Evolutionary conservation across 2,329 filamentous ascomycete genomes (phyloP), one percentile per base, ranked within the genome.

Genomic region (Calonectria multiphialidica): DNA sequence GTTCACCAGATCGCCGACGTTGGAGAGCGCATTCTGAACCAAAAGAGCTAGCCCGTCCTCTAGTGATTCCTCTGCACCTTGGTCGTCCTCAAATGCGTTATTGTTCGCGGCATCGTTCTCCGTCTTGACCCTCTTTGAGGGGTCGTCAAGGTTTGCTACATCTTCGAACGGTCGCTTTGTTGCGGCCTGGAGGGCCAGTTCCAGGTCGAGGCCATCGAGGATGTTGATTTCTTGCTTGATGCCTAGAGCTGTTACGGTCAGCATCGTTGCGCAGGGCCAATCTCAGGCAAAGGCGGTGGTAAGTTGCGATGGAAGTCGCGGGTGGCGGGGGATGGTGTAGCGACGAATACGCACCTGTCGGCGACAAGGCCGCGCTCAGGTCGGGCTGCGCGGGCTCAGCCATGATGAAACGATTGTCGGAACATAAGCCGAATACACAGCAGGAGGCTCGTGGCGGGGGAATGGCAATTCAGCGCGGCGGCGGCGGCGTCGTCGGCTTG

Each of bases 1-100:
- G 42, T 76, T 79, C 30, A 84, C 82, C 53, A 85, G 77, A 61
- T 85, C 82, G 72, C 78, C 81, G 5, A 85, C 83, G 71, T 84
- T 84, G 66, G 82, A 83, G 28, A 86, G 78, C 61, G 84, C 84
- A 79, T 84, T 85, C 72, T 84, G 82, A 9, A 86, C 83, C 10
- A 86, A 79, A 21, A 84, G 79, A 33, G 81, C 83, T 50, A 85
- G 78, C 1, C 80, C 82, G 66, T 83, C 81, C 62, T 84, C 83
- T 12, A 84, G 75, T 25, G 80, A 81, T 35, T 79, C 78, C 66
- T 80, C 79, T 5, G 75, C 77, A 28, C 75, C 76, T 35, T 72
- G 70, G 1, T 78, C 73, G 15, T 68, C 47, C 21, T 76, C 75
- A 49, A 79, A 77, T 33, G 75, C 55, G 68, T 73, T 69, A 13